Evolutionary conservation across 805 yeast species (phyloP), one percentile per base, ranked within the genome.

Genomic region (Saccharomyces paradoxus): DNA sequence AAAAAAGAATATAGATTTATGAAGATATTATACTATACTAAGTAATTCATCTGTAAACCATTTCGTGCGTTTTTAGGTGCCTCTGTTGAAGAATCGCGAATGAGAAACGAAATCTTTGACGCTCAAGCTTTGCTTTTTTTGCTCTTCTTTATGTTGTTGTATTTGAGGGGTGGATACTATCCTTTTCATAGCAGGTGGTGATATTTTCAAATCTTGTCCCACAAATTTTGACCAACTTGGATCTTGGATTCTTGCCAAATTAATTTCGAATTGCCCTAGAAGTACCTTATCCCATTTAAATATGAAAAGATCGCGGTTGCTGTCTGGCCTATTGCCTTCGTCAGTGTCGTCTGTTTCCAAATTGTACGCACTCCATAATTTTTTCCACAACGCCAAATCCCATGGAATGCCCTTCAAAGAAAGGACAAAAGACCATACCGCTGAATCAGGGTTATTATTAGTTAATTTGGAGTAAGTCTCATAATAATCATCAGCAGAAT

Each of bases 401-500:
- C 72, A 70, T 13, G 64, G 53, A 2, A 55, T 47, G 24, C 72
- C 72, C 41, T 67, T 69, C 30, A 70, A 41, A 1, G 66, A 50
- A 9, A 70, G 54, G 4, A 63, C 54, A 46, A 59, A 67, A 3
- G 70, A 63, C 73, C 73, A 70, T 1, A 68, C 64, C 5, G 59
- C 44, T n/a, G 65, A 52, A 48, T 64, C 66, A 12, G 53, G 54
- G 53, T 65, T 64, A 21, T 58, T 56, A 10, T 53, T 52, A 3
- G 72, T 63, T 12, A 63, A 53, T 21, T 65, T 59, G 4, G 69
- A 69, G 50, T 74, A 73, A 3, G 63, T 65, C 29, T 69, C 74
- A 46, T 64, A 69, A 29, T 75, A 75, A 24, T 78, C 73, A 55
- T 77, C 77, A 3, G 83, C 82, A 13, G 82, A 72, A 21, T 64